Percentiles rank a stretch among this genome's conserved stretches.
These are phyloP conservation scores for Thraustotheca clavata DNA, from an alignment of 352 stramenopile genomes.

Conservation along the genomic window DNA sequence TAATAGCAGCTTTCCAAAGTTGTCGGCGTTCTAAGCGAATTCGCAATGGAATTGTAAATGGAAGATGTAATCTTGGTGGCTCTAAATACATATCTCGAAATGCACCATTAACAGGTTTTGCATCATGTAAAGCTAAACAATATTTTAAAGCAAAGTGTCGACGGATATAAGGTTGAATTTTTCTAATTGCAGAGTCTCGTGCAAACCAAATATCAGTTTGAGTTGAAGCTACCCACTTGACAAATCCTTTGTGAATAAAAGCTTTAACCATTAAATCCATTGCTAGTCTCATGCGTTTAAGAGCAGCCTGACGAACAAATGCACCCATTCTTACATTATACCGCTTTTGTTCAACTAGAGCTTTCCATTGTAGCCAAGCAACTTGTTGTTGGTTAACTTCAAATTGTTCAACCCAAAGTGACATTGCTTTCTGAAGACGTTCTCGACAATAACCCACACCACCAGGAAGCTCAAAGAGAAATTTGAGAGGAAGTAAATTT, in stretches of 20 bases:
- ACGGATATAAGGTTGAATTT: constrained; percentile 47
- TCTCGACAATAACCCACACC: constrained; percentile 64
- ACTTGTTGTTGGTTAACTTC: constrained; percentile 76
- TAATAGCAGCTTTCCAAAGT: constrained; percentile 47
- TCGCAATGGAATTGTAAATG: constrained; percentile 37
- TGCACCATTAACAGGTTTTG: constrained; percentile 32
- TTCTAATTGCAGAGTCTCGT: constrained; percentile 38
- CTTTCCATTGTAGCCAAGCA: constrained; percentile 74
- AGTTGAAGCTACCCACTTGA: constrained; percentile 44
- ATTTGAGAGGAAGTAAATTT: constrained; percentile 60
- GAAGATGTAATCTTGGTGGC: constrained; percentile 27
- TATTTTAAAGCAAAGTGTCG: constrained; percentile 30
- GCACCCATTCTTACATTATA: constrained; percentile 44
- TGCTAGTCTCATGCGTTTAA: constrained; percentile 49
- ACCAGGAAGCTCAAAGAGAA: constrained; percentile 70
- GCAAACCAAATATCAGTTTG: constrained; percentile 50
- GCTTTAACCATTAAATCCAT: constrained; percentile 61
- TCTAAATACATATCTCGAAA: constrained; percentile 55
- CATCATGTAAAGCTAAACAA: constrained; percentile 39
- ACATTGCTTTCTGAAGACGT: constrained; percentile 58
- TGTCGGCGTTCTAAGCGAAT: constrained; percentile 45
- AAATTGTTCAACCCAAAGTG: constrained; percentile 61
- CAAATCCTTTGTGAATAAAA: constrained; percentile 49
- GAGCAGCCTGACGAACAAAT: constrained; percentile 50
- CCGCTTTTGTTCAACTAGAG: constrained; percentile 49